Evolutionary conservation across 768 basidiomycete genomes (phyloP).

Genomic region (Pleurotus tuoliensis): DNA sequence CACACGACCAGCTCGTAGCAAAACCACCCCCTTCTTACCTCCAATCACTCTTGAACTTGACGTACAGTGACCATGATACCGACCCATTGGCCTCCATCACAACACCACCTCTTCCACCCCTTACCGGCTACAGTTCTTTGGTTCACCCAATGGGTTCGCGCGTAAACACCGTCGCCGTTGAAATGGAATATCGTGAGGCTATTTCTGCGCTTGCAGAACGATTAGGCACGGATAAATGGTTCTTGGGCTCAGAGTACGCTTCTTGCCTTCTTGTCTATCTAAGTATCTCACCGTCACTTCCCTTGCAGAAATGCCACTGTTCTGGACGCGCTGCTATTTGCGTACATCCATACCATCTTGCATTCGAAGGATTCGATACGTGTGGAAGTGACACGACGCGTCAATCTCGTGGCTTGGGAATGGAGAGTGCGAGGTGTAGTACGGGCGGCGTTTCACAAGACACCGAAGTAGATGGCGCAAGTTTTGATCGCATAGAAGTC

Average conservation of each 20-base stretch:
- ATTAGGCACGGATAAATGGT: slow-evolving; percentile 76
- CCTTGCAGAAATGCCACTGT: slow-evolving; percentile 62
- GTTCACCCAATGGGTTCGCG: slow-evolving; percentile 59
- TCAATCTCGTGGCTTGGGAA: slow-evolving; percentile 83
- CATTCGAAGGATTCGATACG: slow-evolving; percentile 43
- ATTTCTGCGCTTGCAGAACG: slow-evolving; percentile 71
- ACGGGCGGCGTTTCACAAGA: slow-evolving; percentile 40
- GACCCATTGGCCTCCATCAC: slow-evolving; percentile 46
- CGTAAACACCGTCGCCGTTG: slow-evolving; percentile 45
- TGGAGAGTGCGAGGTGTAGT: slow-evolving; percentile 59
- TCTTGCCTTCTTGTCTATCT: background rate
- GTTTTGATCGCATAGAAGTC: too few relatives aligned
- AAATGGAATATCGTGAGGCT: slow-evolving; percentile 65
- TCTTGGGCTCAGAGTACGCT: slow-evolving; percentile 65
- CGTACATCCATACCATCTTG: slow-evolving; percentile 70
- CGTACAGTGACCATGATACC: slow-evolving; percentile 21
- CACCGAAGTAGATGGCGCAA: background rate
- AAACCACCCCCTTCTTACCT: slow-evolving; percentile 43
- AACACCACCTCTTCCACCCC: slow-evolving; percentile 63
- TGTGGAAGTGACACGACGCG: slow-evolving; percentile 63
- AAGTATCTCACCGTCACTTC: background rate
- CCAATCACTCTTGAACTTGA: slow-evolving; percentile 36
- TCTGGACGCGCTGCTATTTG: slow-evolving; percentile 79
- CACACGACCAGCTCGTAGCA: slow-evolving; percentile 39
- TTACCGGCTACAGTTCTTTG: slow-evolving; percentile 63